Evolutionary conservation across 345 rosid genomes (phyloP).

Genomic region (Brassica rapa): DNA sequence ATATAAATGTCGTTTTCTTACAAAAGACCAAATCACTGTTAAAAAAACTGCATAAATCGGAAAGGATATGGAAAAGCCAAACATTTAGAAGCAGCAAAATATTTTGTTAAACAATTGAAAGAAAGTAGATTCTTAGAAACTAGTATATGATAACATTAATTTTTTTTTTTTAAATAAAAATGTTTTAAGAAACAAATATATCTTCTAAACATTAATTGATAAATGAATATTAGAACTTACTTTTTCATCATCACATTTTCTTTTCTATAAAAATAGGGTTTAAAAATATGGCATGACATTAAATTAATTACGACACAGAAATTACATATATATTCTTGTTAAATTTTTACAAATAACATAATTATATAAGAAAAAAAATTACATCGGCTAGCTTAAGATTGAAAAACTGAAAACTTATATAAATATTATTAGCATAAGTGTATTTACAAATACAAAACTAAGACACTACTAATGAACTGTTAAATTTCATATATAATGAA

Average conservation of each 20-base stretch:
- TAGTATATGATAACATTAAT: background rate
- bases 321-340: too few species aligned
- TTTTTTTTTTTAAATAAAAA: background rate
- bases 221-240: background rate
- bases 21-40: conserved; percentile 1
- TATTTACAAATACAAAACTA: background rate
- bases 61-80: background rate
- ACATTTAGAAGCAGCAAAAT: background rate
- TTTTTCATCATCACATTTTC: background rate
- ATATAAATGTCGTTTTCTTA: conserved; percentile 13
- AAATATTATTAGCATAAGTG: background rate
- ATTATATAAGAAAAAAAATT: too few species aligned
- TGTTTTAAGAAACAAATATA: background rate
- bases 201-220: background rate
- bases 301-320: background rate
- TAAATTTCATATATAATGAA: background rate
- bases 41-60: background rate
- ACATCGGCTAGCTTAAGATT: too few species aligned
- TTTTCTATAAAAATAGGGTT: too few species aligned
- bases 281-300: too few species aligned
- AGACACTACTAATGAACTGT: background rate
- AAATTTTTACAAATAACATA: too few species aligned
- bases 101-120: background rate
- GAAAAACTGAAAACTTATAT: too few species aligned
- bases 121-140: background rate